These are phyloP conservation scores for Irpex lacteus DNA, from an alignment of 1,284 basidiomycete genomes.

Conservation along the genomic window DNA sequence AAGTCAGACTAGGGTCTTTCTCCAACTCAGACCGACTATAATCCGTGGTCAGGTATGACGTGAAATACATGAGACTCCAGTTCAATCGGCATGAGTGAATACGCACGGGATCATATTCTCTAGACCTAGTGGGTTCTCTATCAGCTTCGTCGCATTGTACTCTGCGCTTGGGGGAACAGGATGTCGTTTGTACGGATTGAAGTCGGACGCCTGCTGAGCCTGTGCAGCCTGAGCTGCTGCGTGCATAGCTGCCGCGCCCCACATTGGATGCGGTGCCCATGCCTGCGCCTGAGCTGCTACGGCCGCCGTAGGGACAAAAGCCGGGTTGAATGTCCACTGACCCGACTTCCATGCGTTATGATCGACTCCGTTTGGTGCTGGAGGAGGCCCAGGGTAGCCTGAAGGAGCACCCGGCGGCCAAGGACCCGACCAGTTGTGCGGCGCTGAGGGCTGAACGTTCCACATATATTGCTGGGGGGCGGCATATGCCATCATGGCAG, in stretches of 20 bases:
- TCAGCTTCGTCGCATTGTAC: conserved; percentile 55
- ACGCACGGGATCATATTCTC: conserved; percentile 65
- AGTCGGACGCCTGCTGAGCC: conserved; percentile 29
- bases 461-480: neutral
- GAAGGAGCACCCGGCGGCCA: conserved; percentile 23
- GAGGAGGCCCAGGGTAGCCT: conserved; percentile 26
- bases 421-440: conserved; percentile 17
- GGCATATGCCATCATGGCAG: neutral
- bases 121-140: conserved; percentile 62
- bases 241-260: conserved; percentile 16
- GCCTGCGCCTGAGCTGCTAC: neutral
- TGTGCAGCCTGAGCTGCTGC: conserved; percentile 1
- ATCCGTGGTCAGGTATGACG: conserved; percentile 2
- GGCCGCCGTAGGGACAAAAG: conserved; percentile 17
- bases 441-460: conserved; percentile 5
- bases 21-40: neutral
- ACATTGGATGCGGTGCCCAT: conserved; percentile 31
- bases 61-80: neutral
- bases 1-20: neutral
- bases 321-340: conserved; percentile 28
- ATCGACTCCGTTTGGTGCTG: conserved; percentile 27
- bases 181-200: conserved; percentile 60
- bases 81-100: neutral
- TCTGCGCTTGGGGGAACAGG: conserved; percentile 55
- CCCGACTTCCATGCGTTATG: conserved; percentile 25